Conservation (phyloP, 2,329 filamentous ascomycete genomes). For the Ophidiomyces ophidiicola region DNA sequence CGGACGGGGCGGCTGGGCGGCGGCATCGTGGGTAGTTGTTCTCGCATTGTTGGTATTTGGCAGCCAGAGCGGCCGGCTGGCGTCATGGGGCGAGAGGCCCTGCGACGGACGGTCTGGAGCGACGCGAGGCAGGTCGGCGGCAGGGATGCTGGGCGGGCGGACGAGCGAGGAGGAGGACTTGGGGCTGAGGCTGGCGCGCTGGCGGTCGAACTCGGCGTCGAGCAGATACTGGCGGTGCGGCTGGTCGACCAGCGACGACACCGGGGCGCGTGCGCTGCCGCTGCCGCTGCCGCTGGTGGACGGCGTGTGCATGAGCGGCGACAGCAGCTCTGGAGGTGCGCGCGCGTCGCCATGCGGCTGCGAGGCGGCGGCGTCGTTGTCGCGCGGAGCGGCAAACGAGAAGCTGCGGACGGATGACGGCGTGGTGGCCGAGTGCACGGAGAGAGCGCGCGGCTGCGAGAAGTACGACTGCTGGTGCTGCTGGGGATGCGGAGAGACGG, state of each 20-base stretch:
- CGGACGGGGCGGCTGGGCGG: constrained; percentile 5
- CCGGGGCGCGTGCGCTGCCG: constrained; percentile 38
- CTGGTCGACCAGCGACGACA: constrained; percentile 25
- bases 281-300: constrained; percentile 20
- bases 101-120: constrained; percentile 3
- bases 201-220: constrained; percentile 49
- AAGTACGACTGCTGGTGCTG: constrained; percentile 28
- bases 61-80: constrained; percentile 2
- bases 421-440: constrained; percentile 14
- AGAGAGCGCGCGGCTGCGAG: constrained; percentile 18
- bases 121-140: constrained; percentile 6
- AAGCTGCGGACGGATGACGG: constrained; percentile 14
- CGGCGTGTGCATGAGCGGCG: constrained; percentile 3
- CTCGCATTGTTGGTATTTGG: constrained; percentile 7
- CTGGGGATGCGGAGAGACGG: too few relatives aligned
- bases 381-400: constrained; percentile 11
- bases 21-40: constrained; percentile 2
- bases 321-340: background rate
- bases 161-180: constrained; percentile 44
- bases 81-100: background rate
- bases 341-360: constrained; percentile 12
- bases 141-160: background rate
- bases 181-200: constrained; percentile 64
- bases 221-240: constrained; percentile 32
- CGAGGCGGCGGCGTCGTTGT: constrained; percentile 7